These are phyloP conservation scores for Komagataea norvegica DNA, from an alignment of 1,139 yeast species.

Conservation along the genomic window DNA sequence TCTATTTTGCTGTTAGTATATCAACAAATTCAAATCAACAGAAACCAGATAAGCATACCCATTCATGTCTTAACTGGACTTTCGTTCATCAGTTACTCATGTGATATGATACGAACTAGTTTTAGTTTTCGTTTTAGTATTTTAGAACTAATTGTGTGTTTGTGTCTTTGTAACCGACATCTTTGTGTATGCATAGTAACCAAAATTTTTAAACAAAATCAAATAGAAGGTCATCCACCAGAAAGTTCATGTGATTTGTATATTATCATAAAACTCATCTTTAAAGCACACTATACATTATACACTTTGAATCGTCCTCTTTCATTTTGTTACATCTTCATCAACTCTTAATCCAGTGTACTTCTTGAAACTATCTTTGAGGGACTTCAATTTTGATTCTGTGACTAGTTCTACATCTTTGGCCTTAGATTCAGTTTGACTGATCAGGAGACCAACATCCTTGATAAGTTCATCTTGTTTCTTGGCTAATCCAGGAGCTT, in stretches of 20 bases:
- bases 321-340: conserved; percentile 55
- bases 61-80: too few species aligned
- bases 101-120: too few species aligned
- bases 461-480: conserved; percentile 54
- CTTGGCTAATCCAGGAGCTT: conserved; percentile 62
- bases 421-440: conserved; percentile 37
- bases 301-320: conserved; percentile 2
- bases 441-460: conserved; percentile 38
- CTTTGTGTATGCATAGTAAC: too few species aligned
- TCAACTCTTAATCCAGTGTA: conserved; percentile 67
- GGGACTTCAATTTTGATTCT: conserved; percentile 37
- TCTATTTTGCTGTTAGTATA: background rate
- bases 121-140: too few species aligned
- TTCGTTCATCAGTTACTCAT: too few species aligned
- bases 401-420: conserved; percentile 32
- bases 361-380: conserved; percentile 49
- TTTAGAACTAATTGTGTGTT: too few species aligned
- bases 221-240: too few species aligned
- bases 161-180: too few species aligned
- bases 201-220: too few species aligned
- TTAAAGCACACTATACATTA: background rate
- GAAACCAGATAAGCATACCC: conserved; percentile 2
- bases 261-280: conserved; percentile 10
- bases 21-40: too few species aligned
- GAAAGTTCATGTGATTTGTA: background rate